Percentiles rank a stretch among this genome's conserved stretches.
phyloP scores from a whole-genome alignment of 176 grass and related monocot species.

The Rhipidocladum racemiflorum region DNA sequence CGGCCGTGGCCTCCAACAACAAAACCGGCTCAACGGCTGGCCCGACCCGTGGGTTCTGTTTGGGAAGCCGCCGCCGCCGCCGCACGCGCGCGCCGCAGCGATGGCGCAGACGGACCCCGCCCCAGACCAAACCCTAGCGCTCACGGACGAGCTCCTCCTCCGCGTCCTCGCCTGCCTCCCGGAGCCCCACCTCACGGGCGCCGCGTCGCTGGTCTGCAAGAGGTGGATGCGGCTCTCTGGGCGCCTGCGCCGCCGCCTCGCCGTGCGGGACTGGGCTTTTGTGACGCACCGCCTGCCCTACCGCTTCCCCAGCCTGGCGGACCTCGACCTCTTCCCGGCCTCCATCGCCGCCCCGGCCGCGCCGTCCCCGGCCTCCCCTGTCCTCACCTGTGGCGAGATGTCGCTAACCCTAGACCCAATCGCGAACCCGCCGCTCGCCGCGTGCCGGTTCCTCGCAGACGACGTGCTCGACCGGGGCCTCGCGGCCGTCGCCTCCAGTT shows the following conservation, averaged over 20 bases:
- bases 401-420: constrained; percentile 56
- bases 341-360: constrained; percentile 51
- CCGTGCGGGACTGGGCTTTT: constrained; percentile 74
- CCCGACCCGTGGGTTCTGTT: constrained; percentile 35
- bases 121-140: constrained; percentile 49
- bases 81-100: constrained; percentile 26
- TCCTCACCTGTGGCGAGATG: constrained; percentile 56
- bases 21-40: constrained; percentile 35
- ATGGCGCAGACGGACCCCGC: constrained; percentile 27
- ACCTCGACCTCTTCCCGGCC: constrained; percentile 78
- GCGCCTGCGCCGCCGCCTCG: constrained; percentile 65
- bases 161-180: constrained; percentile 57
- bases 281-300: constrained; percentile 55
- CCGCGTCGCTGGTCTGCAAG: constrained; percentile 78
- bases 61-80: constrained; percentile 16
- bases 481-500: constrained; percentile 45
- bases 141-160: constrained; percentile 60
- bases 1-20: constrained; percentile 12
- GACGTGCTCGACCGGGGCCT: constrained; percentile 60
- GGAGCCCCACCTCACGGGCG: constrained; percentile 40
- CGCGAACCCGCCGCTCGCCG: constrained; percentile 50
- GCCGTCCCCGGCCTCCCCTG: constrained; percentile 7
- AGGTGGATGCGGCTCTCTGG: constrained; percentile 76
- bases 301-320: constrained; percentile 70
- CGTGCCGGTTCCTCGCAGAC: constrained; percentile 53